Conservation (phyloP, 371 early-diverging fungal genomes). For the Paramicrosporidium saccamoebae region DNA sequence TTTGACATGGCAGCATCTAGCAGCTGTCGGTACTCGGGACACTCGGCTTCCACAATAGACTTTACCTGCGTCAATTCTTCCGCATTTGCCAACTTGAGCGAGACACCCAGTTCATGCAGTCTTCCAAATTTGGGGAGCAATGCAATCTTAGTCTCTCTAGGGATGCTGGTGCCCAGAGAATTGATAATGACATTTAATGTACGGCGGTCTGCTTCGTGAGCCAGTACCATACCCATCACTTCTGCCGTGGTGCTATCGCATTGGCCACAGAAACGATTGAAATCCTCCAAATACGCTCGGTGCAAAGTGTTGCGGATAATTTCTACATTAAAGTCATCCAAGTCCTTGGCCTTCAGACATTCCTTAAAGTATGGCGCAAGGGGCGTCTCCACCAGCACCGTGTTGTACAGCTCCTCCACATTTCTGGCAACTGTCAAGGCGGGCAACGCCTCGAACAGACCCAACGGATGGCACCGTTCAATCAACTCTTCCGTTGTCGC, state of each 20-base stretch:
- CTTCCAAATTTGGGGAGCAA: slow-evolving; percentile 66
- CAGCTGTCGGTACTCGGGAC: slow-evolving; percentile 18
- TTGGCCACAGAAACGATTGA: slow-evolving; percentile 44
- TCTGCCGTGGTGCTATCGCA: slow-evolving; percentile 68
- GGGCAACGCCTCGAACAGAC: slow-evolving; percentile 81
- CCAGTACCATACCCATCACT: slow-evolving; percentile 66
- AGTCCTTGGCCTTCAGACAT: slow-evolving; percentile 74
- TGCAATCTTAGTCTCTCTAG: slow-evolving; percentile 72
- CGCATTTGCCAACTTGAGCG: slow-evolving; percentile 29
- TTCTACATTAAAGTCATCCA: slow-evolving; percentile 93
- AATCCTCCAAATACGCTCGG: slow-evolving; percentile 92
- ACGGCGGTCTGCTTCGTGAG: slow-evolving; percentile 92
- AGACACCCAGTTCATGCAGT: slow-evolving; percentile 62
- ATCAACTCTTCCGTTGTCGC: slow-evolving; percentile 73
- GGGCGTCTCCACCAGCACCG: slow-evolving; percentile 84
- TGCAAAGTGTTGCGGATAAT: slow-evolving; percentile 91
- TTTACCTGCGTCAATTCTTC: slow-evolving; percentile 85
- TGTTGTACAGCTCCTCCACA: slow-evolving; percentile 70
- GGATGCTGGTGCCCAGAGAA: slow-evolving; percentile 77
- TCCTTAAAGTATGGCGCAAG: slow-evolving; percentile 89
- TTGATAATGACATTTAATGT: slow-evolving; percentile 90
- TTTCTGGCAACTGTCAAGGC: slow-evolving; percentile 88
- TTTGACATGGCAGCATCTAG: no score
- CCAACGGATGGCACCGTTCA: slow-evolving; percentile 82
- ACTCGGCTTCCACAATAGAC: slow-evolving; percentile 31